A percentile compares a stretch with the other conserved stretches of the same genome.
Evolutionary conservation across 352 stramenopile genomes (phyloP).

Genomic region (Pythium aquatile): DNA sequence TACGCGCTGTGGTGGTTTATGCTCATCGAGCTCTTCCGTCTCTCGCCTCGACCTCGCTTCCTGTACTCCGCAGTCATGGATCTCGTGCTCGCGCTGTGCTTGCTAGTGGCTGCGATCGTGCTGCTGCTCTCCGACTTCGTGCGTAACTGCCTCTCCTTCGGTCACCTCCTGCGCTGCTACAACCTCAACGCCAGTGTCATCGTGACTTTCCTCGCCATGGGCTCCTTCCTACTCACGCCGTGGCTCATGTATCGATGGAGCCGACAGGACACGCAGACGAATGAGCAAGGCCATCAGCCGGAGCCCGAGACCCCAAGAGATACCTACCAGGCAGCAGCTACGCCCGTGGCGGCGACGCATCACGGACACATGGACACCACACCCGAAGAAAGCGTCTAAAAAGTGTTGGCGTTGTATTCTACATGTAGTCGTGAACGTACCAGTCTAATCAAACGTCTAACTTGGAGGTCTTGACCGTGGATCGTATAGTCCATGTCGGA

Average conservation of each 20-base stretch:
- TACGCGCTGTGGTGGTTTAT: conserved; percentile 28
- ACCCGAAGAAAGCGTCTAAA: conserved; percentile 13
- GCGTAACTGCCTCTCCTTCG: conserved; percentile 27
- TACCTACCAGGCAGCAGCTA: conserved; percentile 16
- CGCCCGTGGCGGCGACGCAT: conserved; percentile 5
- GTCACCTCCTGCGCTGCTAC: conserved; percentile 25
- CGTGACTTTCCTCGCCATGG: conserved; percentile 18
- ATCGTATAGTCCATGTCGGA: too few relatives aligned
- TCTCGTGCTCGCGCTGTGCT: conserved; percentile 20
- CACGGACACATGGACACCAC: neutral
- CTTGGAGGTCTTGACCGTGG: too few relatives aligned
- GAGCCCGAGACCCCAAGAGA: conserved; percentile 12
- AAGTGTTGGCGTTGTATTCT: neutral
- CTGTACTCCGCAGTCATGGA: conserved; percentile 22
- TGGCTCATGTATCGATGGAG: conserved; percentile 20
- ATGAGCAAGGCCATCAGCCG: neutral
- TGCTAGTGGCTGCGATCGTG: conserved; percentile 23
- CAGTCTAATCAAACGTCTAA: neutral
- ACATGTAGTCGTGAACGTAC: neutral
- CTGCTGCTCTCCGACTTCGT: conserved; percentile 29
- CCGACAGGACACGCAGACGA: neutral
- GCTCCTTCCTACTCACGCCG: conserved; percentile 24
- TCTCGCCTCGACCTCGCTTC: conserved; percentile 16
- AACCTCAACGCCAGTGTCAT: conserved; percentile 26
- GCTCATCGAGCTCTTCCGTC: conserved; percentile 23